Percentiles rank a stretch among this genome's conserved stretches.
These are phyloP conservation scores for Priceomyces castillae DNA, from an alignment of 805 yeast species.

Conservation along the genomic window DNA sequence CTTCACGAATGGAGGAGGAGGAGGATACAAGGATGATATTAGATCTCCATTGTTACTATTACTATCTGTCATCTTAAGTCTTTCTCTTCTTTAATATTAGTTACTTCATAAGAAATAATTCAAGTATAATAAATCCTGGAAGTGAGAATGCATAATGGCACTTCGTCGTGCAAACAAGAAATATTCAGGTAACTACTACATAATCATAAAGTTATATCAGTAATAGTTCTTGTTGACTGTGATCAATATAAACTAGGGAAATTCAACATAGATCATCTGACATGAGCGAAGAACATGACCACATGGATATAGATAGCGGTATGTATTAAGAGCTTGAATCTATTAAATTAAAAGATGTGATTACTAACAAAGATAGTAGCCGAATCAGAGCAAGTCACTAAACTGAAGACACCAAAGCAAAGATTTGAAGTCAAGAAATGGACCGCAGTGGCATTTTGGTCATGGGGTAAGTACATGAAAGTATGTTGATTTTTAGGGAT, in stretches of 20 bases:
- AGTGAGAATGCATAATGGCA: background rate
- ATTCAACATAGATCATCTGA: background rate
- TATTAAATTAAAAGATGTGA: background rate
- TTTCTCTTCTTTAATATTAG: background rate
- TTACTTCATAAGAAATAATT: background rate
- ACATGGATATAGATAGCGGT: conserved; percentile 34
- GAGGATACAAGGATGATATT: conserved; percentile 79
- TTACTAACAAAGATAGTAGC: conserved; percentile 18
- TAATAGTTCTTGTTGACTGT: background rate
- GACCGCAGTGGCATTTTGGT: conserved; percentile 99
- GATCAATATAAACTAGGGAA: background rate
- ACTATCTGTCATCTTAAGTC: conserved; percentile 5
- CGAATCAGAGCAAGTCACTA: conserved; percentile 18
- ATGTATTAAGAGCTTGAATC: conserved; percentile 9
- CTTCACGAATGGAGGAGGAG: conserved; percentile 84
- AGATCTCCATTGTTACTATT: conserved; percentile 28
- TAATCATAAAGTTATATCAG: too few species aligned
- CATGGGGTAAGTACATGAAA: conserved; percentile 67
- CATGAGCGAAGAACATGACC: conserved; percentile 28
- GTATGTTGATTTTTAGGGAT: background rate
- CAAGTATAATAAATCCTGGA: background rate
- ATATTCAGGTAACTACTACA: background rate
- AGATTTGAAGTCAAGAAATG: conserved; percentile 93
- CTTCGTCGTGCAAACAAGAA: background rate
- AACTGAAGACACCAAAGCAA: conserved; percentile 44